A percentile compares a stretch with the other conserved stretches of the same genome.
Conservation (phyloP, 2,329 filamentous ascomycete genomes). For the Akanthomyces lecanii region DNA sequence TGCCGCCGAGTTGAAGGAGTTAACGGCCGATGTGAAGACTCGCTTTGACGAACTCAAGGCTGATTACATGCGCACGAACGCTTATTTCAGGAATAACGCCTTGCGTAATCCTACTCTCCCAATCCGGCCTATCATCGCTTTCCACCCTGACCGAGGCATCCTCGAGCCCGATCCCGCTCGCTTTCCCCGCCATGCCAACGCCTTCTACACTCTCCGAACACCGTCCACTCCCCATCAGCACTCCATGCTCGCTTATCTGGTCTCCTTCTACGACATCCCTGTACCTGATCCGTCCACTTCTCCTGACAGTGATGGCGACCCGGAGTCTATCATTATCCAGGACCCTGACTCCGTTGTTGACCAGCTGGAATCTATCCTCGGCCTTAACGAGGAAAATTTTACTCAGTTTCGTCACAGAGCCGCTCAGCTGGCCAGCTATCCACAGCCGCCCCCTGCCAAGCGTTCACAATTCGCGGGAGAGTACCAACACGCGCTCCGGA, state of each 20-base stretch:
- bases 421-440: not conserved
- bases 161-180: not conserved
- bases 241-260: not conserved
- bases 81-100: not conserved
- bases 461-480: not conserved
- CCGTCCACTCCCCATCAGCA: not conserved
- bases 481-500: not conserved
- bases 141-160: not conserved
- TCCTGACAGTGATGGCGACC: not conserved
- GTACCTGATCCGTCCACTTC: not conserved
- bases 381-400: not conserved
- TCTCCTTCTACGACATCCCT: not conserved
- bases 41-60: not conserved
- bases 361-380: not conserved
- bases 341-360: not conserved
- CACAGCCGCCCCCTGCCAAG: not conserved
- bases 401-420: not conserved
- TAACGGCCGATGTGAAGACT: not conserved
- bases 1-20: not conserved
- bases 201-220: not conserved
- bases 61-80: not conserved
- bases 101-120: not conserved
- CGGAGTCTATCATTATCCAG: not conserved
- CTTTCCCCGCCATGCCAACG: not conserved
- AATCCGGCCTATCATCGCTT: not conserved